Base-by-base conservation (phyloP, 257 asterid genomes). In the Solanum medicagineum region DNA sequence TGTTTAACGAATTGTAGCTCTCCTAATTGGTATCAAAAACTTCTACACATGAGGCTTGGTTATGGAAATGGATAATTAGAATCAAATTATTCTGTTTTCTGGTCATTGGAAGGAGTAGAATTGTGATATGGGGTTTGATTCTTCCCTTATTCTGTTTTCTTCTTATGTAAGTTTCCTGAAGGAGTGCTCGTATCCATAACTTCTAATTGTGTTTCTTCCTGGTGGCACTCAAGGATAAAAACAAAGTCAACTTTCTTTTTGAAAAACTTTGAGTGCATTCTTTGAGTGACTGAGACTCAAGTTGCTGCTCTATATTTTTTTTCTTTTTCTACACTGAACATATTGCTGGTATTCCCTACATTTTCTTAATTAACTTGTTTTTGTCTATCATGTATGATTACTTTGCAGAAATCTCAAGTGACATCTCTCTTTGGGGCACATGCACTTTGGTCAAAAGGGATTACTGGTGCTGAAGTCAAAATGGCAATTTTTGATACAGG, bases 401-500 rank as follows among this genome's bases (percentile, higher is more conserved):
- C 82, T 81, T 90, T 91, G 91, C 98, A 95, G 97, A 95, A 91
- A 89, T 92, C 98, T 84, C 98, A 91, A 90, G 95, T 96, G 70
- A 97, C 98, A 83, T 94, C 99, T 89, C 91, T 92, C 88, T 94
- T 97, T 89, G 97, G 96, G 89, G 98, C 98, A 88, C 97, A 95
- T 44, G 89, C 95, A 80, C 94, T 95, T 75, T 97, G 98, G 99
- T 91, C 96, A 2, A 94, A 94, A 84, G 99, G 99, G 40, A 89
- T 92, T 87, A 94, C 97, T 56, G 98, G 98, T 82, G 89, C 98
- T 59, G 94, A 97, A 92, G 98, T 97, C 74, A 97, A 95, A 91
- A 95, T 97, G 97, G 98, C 98, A 69, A 95, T 97, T 85, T 97
- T 97, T 89, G 98, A 97, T 60, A 97, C 98, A 84, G 98, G 98